Percentiles rank a stretch among this genome's conserved stretches.
These are phyloP conservation scores for Teunomyces lycoperdinae DNA, from an alignment of 805 yeast genomes.

Conservation along the genomic window DNA sequence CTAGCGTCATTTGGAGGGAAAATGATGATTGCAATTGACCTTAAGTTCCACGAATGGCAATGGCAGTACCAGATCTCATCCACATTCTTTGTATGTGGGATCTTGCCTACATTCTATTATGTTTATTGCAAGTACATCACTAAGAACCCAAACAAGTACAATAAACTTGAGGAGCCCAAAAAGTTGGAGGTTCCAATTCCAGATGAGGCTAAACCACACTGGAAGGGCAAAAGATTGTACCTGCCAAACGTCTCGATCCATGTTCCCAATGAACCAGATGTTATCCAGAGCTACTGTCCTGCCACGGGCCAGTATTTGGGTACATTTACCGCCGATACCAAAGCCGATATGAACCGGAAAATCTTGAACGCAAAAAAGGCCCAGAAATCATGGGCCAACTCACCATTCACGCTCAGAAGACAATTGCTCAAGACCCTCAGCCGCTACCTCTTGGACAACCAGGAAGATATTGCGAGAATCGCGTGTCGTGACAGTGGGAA, in stretches of 20 bases:
- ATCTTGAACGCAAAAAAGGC: conserved; percentile 54
- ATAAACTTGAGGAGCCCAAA: conserved; percentile 40
- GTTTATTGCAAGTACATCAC: conserved; percentile 36
- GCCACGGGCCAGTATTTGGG: conserved; percentile 93
- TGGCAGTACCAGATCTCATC: conserved; percentile 47
- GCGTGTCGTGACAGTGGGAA: conserved; percentile 98
- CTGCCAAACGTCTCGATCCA: conserved; percentile 54
- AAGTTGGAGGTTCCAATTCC: conserved; percentile 61
- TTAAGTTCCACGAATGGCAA: conserved; percentile 36
- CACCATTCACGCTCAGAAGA: conserved; percentile 65
- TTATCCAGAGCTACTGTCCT: conserved; percentile 87
- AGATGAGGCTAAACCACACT: conserved; percentile 77
- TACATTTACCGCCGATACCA: conserved; percentile 59
- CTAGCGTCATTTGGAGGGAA: not conserved
- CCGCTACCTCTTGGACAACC: conserved; percentile 73
- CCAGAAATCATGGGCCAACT: conserved; percentile 48
- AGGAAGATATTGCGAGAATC: conserved; percentile 80
- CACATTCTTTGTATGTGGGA: conserved; percentile 40
- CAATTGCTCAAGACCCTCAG: conserved; percentile 68
- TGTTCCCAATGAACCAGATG: conserved; percentile 59
- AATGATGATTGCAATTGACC: conserved; percentile 42
- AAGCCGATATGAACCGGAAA: conserved; percentile 65
- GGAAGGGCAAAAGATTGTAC: conserved; percentile 83
- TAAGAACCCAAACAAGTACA: conserved; percentile 37
- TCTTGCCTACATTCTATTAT: conserved; percentile 34